These are phyloP conservation scores for Globisporangium apiculatum DNA, from an alignment of 352 stramenopile species.

Conservation along the genomic window DNA sequence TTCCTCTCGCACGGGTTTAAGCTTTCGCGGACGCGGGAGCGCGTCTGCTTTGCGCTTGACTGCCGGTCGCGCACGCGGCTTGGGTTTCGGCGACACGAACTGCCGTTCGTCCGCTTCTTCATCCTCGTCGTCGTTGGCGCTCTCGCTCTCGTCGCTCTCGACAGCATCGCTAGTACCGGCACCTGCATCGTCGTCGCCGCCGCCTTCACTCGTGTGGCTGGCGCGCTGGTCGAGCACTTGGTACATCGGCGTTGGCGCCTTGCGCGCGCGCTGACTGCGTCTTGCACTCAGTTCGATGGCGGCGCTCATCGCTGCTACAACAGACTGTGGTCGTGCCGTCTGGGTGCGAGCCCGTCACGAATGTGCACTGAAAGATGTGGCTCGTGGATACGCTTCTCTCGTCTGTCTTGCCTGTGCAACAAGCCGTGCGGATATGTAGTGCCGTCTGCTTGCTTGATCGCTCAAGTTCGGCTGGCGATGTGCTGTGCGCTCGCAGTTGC, in stretches of 20 bases:
- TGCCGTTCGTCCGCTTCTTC: conserved; percentile 14
- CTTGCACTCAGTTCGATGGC: conserved; percentile 22
- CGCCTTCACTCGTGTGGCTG: not conserved
- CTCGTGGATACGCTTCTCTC: too few relatives aligned
- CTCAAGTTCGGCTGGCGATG: too few relatives aligned
- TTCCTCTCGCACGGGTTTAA: conserved; percentile 22
- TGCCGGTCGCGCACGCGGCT: not conserved
- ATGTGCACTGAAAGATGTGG: too few relatives aligned
- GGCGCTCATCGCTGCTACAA: too few relatives aligned
- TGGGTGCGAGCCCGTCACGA: too few relatives aligned
- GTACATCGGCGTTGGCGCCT: conserved; percentile 64
- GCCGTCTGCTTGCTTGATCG: too few relatives aligned
- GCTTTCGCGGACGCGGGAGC: conserved; percentile 18
- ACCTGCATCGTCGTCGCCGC: not conserved
- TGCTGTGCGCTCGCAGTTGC: too few relatives aligned
- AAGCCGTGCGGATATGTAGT: too few relatives aligned
- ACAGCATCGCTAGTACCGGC: conserved; percentile 17
- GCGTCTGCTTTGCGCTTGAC: conserved; percentile 13
- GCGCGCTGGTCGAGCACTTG: conserved; percentile 48
- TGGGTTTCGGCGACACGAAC: conserved; percentile 11
- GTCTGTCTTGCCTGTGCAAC: too few relatives aligned
- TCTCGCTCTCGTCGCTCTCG: conserved; percentile 15
- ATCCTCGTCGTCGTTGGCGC: conserved; percentile 12
- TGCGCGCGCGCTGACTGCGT: conserved; percentile 54
- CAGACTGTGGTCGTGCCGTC: too few relatives aligned